These are phyloP conservation scores for Dictyostelium citrinum DNA, from an alignment of 78 protist genomes.

Conservation along the genomic window DNA sequence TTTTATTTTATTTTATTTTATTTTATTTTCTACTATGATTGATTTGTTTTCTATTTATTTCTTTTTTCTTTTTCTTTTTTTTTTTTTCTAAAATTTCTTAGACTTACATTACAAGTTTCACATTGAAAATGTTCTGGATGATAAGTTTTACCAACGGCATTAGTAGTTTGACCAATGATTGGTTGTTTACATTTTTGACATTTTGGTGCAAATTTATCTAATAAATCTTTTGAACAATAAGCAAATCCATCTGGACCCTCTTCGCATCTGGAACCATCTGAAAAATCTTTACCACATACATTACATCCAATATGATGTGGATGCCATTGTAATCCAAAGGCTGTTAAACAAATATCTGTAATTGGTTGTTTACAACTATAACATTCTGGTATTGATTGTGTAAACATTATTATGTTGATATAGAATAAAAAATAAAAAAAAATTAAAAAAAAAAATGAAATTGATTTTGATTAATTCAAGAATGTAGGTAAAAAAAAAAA, in stretches of 20 bases:
- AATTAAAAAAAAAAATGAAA: background rate
- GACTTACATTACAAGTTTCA: conserved; percentile 35
- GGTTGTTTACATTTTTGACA: conserved; percentile 55
- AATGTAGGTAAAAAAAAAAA: no score
- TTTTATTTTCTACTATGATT: no score
- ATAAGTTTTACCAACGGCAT: conserved; percentile 43
- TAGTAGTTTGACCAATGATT: conserved; percentile 36
- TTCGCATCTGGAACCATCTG: conserved; percentile 59
- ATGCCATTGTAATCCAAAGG: conserved; percentile 69
- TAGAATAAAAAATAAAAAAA: background rate
- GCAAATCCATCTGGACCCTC: conserved; percentile 79
- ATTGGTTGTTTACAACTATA: conserved; percentile 62
- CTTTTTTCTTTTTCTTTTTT: background rate
- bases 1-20: background rate
- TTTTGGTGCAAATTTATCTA: conserved; percentile 77
- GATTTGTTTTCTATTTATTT: no score
- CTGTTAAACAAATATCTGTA: conserved; percentile 46
- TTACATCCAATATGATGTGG: conserved; percentile 45
- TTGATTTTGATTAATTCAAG: background rate
- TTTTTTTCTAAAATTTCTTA: background rate
- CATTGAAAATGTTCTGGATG: conserved; percentile 80
- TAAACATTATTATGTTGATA: background rate
- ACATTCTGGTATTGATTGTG: conserved; percentile 19
- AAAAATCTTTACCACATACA: conserved; percentile 10
- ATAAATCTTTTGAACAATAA: conserved; percentile 61